Evolutionary conservation across 2,329 filamentous ascomycete genomes (phyloP).

Genomic region (Metarhizium sp.): DNA sequence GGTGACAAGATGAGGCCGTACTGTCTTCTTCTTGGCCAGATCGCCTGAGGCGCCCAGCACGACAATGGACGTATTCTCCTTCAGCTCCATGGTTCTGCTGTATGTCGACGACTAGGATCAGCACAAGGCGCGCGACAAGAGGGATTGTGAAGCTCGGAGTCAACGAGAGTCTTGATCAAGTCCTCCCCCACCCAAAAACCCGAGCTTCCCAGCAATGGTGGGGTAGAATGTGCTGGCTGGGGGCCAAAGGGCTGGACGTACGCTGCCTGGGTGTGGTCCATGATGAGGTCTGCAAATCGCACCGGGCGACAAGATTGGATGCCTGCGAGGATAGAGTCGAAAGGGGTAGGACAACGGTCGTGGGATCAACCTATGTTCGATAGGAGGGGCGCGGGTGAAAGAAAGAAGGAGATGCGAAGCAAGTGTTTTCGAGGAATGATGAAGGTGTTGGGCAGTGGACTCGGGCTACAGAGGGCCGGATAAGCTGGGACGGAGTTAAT

Average conservation of each 20-base stretch:
- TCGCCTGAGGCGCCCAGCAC: constrained; percentile 96
- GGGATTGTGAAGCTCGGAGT: constrained; percentile 1
- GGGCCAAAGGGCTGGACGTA: constrained; percentile 4
- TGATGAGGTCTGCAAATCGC: constrained; percentile 8
- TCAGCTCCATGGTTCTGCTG: constrained; percentile 79
- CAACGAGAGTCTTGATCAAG: neutral
- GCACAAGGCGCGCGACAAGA: neutral
- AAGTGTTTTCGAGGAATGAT: constrained; percentile 1
- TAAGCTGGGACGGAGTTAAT: constrained; percentile 10
- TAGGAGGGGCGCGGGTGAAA: neutral
- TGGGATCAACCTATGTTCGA: neutral
- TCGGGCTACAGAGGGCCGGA: constrained; percentile 3
- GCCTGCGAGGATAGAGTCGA: neutral
- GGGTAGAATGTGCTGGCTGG: constrained; percentile 3
- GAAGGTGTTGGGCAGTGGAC: constrained; percentile 5
- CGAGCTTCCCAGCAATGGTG: constrained; percentile 8
- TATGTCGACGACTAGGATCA: constrained; percentile 5
- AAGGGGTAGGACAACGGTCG: neutral
- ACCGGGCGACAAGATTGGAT: constrained; percentile 2
- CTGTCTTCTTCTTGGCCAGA: constrained; percentile 99
- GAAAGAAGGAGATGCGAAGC: neutral
- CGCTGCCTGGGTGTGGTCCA: constrained; percentile 9
- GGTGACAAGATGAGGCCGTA: constrained; percentile 32
- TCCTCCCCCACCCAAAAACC: constrained; percentile 3
- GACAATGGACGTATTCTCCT: constrained; percentile 95